Conservation (phyloP, 768 basidiomycete genomes). For the Podaxis sp. region DNA sequence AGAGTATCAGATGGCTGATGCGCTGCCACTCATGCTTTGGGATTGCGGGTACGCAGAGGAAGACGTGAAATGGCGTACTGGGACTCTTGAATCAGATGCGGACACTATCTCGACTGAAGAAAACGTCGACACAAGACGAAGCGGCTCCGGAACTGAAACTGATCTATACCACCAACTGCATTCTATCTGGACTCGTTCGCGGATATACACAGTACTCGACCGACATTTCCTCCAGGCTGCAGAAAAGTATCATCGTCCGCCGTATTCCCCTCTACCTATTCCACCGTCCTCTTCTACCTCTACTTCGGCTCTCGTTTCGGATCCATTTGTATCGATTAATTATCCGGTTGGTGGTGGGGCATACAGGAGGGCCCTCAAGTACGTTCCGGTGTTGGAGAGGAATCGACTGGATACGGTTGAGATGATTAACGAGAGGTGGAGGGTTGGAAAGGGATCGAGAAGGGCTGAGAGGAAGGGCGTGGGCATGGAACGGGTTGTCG, state of each 20-base stretch:
- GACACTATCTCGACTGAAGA: constrained; percentile 24
- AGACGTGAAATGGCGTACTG: constrained; percentile 71
- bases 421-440: constrained; percentile 78
- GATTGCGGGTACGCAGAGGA: constrained; percentile 73
- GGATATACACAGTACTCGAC: constrained; percentile 63
- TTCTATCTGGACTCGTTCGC: constrained; percentile 55
- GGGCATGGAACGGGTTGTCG: constrained; percentile 20
- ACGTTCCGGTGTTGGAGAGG: constrained; percentile 65
- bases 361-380: constrained; percentile 58
- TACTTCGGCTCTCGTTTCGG: constrained; percentile 23
- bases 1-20: constrained; percentile 92
- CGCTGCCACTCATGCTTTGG: constrained; percentile 89
- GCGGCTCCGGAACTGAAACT: constrained; percentile 7
- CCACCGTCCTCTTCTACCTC: constrained; percentile 24
- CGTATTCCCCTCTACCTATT: constrained; percentile 38
- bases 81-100: constrained; percentile 37
- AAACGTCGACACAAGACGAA: constrained; percentile 21
- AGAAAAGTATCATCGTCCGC: constrained; percentile 46
- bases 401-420: constrained; percentile 71
- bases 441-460: constrained; percentile 60
- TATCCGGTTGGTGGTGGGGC: constrained; percentile 76
- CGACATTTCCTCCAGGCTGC: constrained; percentile 65
- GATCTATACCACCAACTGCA: constrained; percentile 54
- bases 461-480: constrained; percentile 33
- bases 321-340: constrained; percentile 20